Evolutionary conservation across 2,329 filamentous ascomycete species (phyloP).

Genomic region (Monilinia laxa): DNA sequence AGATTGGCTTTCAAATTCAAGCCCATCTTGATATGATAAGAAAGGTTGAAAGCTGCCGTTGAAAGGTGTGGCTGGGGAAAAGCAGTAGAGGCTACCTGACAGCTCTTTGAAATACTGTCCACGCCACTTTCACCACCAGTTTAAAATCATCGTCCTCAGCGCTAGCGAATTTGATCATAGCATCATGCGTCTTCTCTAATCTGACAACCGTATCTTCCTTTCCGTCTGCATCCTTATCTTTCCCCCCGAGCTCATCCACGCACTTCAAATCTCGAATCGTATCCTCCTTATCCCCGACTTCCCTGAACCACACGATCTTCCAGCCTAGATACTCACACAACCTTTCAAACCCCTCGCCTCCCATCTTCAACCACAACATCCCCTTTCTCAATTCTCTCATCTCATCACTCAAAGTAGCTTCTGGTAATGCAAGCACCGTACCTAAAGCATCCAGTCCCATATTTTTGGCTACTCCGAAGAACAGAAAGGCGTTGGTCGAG

Average conservation of each 20-base stretch:
- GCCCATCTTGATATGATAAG: no score
- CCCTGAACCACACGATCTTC: slow-evolving; percentile 9
- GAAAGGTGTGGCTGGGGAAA: no score
- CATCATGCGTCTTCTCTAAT: slow-evolving; percentile 11
- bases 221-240: neutral
- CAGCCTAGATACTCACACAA: neutral
- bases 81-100: no score
- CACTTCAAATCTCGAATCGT: neutral
- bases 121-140: neutral
- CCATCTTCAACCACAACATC: slow-evolving; percentile 7
- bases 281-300: neutral
- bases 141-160: slow-evolving; percentile 13
- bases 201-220: neutral
- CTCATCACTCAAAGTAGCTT: slow-evolving; percentile 6
- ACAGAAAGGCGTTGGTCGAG: slow-evolving; percentile 11
- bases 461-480: slow-evolving; percentile 16
- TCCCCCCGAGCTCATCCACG: no score
- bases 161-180: neutral
- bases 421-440: neutral
- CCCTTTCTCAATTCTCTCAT: slow-evolving; percentile 9
- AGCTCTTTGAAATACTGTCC: neutral
- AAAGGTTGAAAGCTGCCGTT: no score
- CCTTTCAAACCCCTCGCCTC: slow-evolving; percentile 6
- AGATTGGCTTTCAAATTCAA: no score
- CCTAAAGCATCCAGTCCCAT: slow-evolving; percentile 15